A percentile compares a stretch with the other conserved stretches of the same genome.
Conservation (phyloP, 108 stramenopile species). For the Nitzschia inconspicua region DNA sequence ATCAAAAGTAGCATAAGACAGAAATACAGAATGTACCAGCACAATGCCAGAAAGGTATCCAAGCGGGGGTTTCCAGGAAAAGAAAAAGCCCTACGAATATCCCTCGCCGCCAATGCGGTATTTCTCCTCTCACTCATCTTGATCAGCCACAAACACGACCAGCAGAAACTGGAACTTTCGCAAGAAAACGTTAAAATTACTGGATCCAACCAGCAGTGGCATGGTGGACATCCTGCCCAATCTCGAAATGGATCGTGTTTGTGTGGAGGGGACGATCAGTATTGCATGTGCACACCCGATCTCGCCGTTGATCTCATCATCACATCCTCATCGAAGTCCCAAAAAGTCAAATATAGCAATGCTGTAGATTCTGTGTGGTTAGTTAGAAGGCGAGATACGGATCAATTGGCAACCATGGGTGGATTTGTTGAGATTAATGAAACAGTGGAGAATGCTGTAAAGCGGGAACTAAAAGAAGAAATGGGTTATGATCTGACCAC, state of each 20-base stretch:
- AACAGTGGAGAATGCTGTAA: conserved; percentile 58
- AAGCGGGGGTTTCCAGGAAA: too few relatives aligned
- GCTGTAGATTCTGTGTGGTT: conserved; percentile 57
- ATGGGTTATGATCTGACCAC: conserved; percentile 47
- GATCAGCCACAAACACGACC: too few relatives aligned
- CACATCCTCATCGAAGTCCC: conserved; percentile 11
- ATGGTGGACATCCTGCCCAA: conserved; percentile 54
- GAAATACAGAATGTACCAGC: too few relatives aligned
- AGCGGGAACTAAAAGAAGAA: conserved; percentile 80
- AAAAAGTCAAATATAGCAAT: not conserved
- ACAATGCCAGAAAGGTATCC: too few relatives aligned
- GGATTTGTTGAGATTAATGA: conserved; percentile 84
- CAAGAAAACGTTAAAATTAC: too few relatives aligned
- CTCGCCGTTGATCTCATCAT: conserved; percentile 81
- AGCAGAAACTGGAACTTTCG: too few relatives aligned
- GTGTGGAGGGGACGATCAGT: conserved; percentile 60
- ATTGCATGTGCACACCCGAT: conserved; percentile 87
- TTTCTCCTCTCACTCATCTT: too few relatives aligned
- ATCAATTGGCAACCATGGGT: conserved; percentile 81
- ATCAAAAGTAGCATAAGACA: too few relatives aligned
- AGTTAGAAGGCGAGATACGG: conserved; percentile 73
- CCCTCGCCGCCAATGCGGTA: not conserved
- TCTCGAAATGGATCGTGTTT: conserved; percentile 62
- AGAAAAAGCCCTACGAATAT: not conserved
- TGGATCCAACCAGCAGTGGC: too few relatives aligned